phyloP scores from a whole-genome alignment of 1,284 basidiomycete species.

The Gomphus bonarii region DNA sequence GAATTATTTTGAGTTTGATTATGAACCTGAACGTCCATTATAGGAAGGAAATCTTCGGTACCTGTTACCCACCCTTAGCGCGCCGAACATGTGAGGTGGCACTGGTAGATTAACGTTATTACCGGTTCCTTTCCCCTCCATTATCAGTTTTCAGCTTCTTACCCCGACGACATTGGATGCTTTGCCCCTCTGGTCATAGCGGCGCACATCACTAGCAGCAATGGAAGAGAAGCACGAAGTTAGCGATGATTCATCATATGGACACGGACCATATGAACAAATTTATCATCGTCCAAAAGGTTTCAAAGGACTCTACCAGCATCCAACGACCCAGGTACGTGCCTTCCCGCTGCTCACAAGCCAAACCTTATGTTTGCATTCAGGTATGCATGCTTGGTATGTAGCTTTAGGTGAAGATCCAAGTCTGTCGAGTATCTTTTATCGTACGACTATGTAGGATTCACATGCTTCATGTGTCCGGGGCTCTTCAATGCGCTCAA shows the following conservation, averaged over 20 bases:
- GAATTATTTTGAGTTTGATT: not conserved
- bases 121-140: no score
- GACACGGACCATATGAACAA: conserved; percentile 13
- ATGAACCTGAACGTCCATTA: not conserved
- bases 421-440: conserved; percentile 15
- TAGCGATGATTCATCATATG: conserved; percentile 5
- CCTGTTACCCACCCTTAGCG: not conserved
- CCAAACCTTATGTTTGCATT: not conserved
- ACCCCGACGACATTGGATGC: not conserved
- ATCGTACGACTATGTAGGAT: conserved; percentile 38
- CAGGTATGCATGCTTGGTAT: conserved; percentile 3
- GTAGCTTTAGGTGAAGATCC: not conserved
- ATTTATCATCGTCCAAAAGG: conserved; percentile 23
- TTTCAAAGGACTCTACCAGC: conserved; percentile 31
- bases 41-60: not conserved
- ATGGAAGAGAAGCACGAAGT: conserved; percentile 5
- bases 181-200: not conserved
- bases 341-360: not conserved
- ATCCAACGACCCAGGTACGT: conserved; percentile 30
- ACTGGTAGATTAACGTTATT: not conserved
- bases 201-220: not conserved
- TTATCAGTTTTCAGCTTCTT: not conserved
- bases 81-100: conserved; percentile 4
- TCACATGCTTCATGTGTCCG: conserved; percentile 61
- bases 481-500: conserved; percentile 34